A percentile compares a stretch with the other conserved stretches of the same genome.
Evolutionary conservation across 352 stramenopile genomes (phyloP).

Genomic region (Stephanocyclus meneghinianus): DNA sequence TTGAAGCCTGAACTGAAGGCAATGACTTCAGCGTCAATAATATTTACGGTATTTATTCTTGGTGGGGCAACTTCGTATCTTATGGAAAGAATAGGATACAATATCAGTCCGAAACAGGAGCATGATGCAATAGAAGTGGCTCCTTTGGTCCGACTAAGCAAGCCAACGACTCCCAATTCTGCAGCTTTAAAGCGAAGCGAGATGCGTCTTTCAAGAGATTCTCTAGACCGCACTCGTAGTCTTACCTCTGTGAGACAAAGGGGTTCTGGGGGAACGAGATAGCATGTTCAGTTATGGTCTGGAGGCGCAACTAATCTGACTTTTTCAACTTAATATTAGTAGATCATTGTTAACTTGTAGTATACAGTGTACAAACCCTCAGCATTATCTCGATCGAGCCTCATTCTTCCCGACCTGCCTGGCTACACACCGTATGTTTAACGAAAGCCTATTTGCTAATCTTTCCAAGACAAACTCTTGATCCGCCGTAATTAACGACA

Average conservation of each 20-base stretch:
- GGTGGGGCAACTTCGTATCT: slow-evolving; percentile 76
- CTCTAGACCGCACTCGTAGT: not conserved
- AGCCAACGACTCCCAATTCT: slow-evolving; percentile 19
- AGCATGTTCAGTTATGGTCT: not conserved
- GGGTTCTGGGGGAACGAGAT: not conserved
- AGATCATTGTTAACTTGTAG: not conserved
- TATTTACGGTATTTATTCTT: slow-evolving; percentile 80
- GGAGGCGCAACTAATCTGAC: too few relatives aligned
- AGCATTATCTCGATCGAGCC: not conserved
- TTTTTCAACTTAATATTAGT: not conserved
- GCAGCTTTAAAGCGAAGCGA: not conserved
- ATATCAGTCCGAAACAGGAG: slow-evolving; percentile 27
- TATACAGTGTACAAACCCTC: not conserved
- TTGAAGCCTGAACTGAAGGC: slow-evolving; percentile 79
- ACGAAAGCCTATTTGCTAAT: slow-evolving; percentile 64
- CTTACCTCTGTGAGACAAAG: slow-evolving; percentile 8
- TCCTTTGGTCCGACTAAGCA: slow-evolving; percentile 36
- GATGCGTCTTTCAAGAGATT: not conserved
- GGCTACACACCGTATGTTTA: slow-evolving; percentile 62
- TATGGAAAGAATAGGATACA: slow-evolving; percentile 71
- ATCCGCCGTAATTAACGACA: slow-evolving; percentile 88
- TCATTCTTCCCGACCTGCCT: slow-evolving; percentile 34
- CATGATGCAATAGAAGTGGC: slow-evolving; percentile 42
- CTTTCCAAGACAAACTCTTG: slow-evolving; percentile 81
- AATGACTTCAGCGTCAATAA: slow-evolving; percentile 82